phyloP scores from a whole-genome alignment of 768 basidiomycete genomes.

The Megacollybia marginata region DNA sequence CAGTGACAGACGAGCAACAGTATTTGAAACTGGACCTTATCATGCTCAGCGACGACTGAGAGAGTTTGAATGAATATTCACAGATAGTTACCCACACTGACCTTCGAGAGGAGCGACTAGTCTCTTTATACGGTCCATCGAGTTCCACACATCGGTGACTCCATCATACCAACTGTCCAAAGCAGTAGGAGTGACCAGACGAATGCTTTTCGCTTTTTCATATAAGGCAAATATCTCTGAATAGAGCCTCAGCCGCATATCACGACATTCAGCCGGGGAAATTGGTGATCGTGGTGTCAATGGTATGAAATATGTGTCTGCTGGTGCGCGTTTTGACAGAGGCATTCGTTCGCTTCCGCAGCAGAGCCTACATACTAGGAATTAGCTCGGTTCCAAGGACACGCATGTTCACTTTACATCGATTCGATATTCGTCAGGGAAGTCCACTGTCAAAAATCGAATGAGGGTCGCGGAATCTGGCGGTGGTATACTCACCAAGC shows the following conservation, averaged over 20 bases:
- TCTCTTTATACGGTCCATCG: slow-evolving; percentile 25
- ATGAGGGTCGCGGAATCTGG: not conserved
- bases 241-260: slow-evolving; percentile 26
- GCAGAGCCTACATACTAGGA: slow-evolving; percentile 24
- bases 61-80: not conserved
- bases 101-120: slow-evolving; percentile 14
- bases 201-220: slow-evolving; percentile 18
- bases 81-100: not conserved
- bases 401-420: slow-evolving; percentile 16
- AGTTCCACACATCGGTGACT: slow-evolving; percentile 16
- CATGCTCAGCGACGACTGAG: slow-evolving; percentile 4
- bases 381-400: not conserved
- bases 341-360: slow-evolving; percentile 28
- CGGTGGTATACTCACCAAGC: slow-evolving; percentile 21
- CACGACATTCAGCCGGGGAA: slow-evolving; percentile 16
- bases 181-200: slow-evolving; percentile 15
- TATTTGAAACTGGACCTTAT: slow-evolving; percentile 3
- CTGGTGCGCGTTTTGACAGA: slow-evolving; percentile 21
- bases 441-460: slow-evolving; percentile 23
- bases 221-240: slow-evolving; percentile 22
- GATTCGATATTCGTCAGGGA: slow-evolving; percentile 25
- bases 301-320: slow-evolving; percentile 18
- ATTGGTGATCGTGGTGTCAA: slow-evolving; percentile 20
- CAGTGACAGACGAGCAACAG: slow-evolving; percentile 1
- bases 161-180: slow-evolving; percentile 26